These are phyloP conservation scores for Jaminaea rosea DNA, from an alignment of 1,284 basidiomycete species.

Conservation along the genomic window DNA sequence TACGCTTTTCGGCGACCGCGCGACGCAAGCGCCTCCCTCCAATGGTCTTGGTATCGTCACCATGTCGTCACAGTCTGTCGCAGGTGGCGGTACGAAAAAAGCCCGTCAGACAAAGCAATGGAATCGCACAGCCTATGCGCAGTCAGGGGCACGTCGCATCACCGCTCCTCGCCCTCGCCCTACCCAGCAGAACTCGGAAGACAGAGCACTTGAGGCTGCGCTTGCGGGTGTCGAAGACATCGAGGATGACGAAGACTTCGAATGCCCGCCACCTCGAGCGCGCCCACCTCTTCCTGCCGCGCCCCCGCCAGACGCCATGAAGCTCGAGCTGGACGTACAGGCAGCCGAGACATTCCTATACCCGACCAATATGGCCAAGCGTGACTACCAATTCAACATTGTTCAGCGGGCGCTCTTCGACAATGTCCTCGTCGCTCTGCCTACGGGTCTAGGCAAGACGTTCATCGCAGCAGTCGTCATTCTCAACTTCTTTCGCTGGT, in stretches of 20 bases:
- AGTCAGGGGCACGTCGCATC: not conserved
- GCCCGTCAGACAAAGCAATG: conserved; percentile 15
- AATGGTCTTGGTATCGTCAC: not conserved
- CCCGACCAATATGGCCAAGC: conserved; percentile 75
- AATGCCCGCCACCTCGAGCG: not conserved
- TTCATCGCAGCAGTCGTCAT: conserved; percentile 96
- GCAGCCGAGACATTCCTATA: conserved; percentile 82
- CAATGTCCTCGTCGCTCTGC: conserved; percentile 87
- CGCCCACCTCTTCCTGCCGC: not conserved
- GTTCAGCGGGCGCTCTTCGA: conserved; percentile 69
- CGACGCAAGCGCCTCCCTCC: not conserved
- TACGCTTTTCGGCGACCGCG: not conserved
- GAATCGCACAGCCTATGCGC: conserved; percentile 21
- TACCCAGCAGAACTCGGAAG: conserved; percentile 12
- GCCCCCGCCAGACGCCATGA: conserved; percentile 13
- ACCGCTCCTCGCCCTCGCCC: no score
- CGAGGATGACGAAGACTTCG: conserved; percentile 12
- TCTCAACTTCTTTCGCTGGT: conserved; percentile 50
- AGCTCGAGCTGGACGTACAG: conserved; percentile 58
- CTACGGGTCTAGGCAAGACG: conserved; percentile 94
- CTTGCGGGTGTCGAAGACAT: conserved; percentile 10
- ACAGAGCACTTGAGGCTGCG: conserved; percentile 14
- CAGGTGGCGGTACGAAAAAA: not conserved
- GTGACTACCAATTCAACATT: conserved; percentile 94
- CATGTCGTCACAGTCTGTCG: conserved; percentile 17